Conservation (phyloP, 257 asterid genomes). For the Gardenia jasminoides region DNA sequence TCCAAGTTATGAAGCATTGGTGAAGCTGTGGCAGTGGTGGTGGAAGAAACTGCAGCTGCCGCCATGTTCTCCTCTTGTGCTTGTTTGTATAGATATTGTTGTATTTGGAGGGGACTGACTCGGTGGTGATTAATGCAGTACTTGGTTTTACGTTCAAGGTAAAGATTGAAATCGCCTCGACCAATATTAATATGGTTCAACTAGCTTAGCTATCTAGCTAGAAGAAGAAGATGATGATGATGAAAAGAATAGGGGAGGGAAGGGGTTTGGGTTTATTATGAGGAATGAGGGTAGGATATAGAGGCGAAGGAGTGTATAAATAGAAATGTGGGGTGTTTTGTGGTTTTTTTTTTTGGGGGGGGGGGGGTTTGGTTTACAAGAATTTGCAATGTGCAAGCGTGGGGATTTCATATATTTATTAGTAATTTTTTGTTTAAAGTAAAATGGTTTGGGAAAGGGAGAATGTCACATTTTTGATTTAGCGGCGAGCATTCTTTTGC, state of each 20-base stretch:
- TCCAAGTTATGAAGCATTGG: conserved; percentile 32
- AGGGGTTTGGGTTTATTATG: background rate
- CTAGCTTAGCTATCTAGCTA: too few species aligned
- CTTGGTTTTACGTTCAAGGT: background rate
- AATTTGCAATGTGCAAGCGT: conserved; percentile 20
- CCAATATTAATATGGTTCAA: too few species aligned
- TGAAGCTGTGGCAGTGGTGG: background rate
- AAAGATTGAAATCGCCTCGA: background rate
- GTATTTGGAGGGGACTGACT: too few species aligned
- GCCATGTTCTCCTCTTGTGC: conserved; percentile 18
- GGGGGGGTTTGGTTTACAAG: background rate
- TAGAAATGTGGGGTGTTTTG: too few species aligned
- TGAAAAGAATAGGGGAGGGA: background rate
- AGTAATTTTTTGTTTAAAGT: background rate
- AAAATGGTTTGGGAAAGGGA: background rate
- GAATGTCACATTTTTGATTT: too few species aligned
- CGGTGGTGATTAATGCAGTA: too few species aligned
- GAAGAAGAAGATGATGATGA: conserved; percentile 3
- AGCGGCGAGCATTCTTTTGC: conserved; percentile 17
- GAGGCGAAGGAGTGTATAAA: background rate
- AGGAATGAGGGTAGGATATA: conserved; percentile 6
- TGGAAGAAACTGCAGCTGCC: conserved; percentile 22
- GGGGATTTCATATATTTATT: conserved; percentile 6
- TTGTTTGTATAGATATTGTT: background rate
- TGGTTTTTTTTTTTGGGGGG: background rate